These are phyloP conservation scores for Leptosphaerulina australis DNA, from an alignment of 2,329 filamentous ascomycete genomes.

Conservation along the genomic window DNA sequence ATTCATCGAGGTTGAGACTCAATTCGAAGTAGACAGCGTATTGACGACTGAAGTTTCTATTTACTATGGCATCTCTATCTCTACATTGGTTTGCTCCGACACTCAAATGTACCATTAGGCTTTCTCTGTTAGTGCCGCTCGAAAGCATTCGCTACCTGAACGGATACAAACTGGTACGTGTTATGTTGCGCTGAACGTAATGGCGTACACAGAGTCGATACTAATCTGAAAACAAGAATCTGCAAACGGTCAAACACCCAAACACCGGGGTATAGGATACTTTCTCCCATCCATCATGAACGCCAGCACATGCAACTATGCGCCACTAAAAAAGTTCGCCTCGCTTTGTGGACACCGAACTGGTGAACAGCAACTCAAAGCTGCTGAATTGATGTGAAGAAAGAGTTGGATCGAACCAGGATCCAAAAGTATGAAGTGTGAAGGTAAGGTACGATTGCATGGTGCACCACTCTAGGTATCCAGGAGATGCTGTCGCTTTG, in stretches of 20 bases:
- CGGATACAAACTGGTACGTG: not conserved
- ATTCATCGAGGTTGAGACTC: not conserved
- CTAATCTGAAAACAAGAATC: slow-evolving; percentile 6
- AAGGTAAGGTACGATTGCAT: not conserved
- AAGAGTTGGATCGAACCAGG: slow-evolving; percentile 9
- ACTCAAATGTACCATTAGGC: slow-evolving; percentile 3
- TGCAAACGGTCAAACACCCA: not conserved
- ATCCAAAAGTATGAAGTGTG: not conserved
- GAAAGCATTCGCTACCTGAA: not conserved
- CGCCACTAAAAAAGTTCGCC: slow-evolving; percentile 2
- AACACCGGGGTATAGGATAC: slow-evolving; percentile 37
- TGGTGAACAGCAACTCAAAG: too few relatives aligned
- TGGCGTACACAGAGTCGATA: slow-evolving; percentile 2
- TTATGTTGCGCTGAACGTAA: not conserved
- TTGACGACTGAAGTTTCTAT: not conserved
- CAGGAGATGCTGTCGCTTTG: slow-evolving; percentile 15
- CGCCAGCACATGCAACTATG: slow-evolving; percentile 22
- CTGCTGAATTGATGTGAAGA: not conserved
- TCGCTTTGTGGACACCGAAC: slow-evolving; percentile 1
- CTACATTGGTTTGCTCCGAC: not conserved
- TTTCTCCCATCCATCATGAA: slow-evolving; percentile 26
- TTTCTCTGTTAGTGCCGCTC: not conserved
- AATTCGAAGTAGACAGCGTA: not conserved
- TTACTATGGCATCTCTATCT: slow-evolving; percentile 14
- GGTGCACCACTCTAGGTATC: not conserved